Evolutionary conservation across 371 early-diverging fungal species (phyloP), one percentile per base, ranked within the genome.

Genomic region (Apophysomyces sp.): DNA sequence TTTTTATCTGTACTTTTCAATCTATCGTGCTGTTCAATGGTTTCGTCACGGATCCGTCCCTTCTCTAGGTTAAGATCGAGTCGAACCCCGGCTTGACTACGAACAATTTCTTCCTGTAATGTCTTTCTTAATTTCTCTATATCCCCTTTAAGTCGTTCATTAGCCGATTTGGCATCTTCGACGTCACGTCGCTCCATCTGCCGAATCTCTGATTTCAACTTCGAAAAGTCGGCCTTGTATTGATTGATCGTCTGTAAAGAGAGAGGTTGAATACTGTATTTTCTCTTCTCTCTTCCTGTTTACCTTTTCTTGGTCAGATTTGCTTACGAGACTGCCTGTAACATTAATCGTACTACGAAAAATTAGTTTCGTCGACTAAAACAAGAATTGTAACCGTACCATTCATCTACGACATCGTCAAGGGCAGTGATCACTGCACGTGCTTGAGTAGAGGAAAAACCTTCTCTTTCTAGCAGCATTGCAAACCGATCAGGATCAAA

Each of bases 41-140:
- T 88, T 69, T 95, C 94, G 60, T 94, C 93, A 2, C 95, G 84
- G 24, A 94, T 92, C 40, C 95, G 78, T 6, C 94, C 94, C 77
- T 96, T 96, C 62, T 97, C 98, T 60, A 94, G 66, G 58, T 89
- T 90, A 69, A 97, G 76, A 66, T 97, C 98, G 55, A 96, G 74
- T 16, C 95, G 81, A 5, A 95, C 94, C 8, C 92, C 92, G 0
- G 95, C 91, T 73, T 95, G 95, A 55, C 94, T 89, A 12, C 94
- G 77, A 4, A 88, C 82, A n/a, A 94, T 81, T 61, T 96, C 97
- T 65, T 97, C 96, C 18, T 88, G 79, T 41, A 95, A 71, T 12
- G 84, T 79, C 57, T 89, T 88, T 60, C 89, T 91, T 29, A 96
- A 72, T 65, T 92, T 93, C 53, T 92, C 92, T 7, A 94, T 87